Conservation (phyloP, 192 early-diverging fungal genomes). For the Gonapodya prolifera region DNA sequence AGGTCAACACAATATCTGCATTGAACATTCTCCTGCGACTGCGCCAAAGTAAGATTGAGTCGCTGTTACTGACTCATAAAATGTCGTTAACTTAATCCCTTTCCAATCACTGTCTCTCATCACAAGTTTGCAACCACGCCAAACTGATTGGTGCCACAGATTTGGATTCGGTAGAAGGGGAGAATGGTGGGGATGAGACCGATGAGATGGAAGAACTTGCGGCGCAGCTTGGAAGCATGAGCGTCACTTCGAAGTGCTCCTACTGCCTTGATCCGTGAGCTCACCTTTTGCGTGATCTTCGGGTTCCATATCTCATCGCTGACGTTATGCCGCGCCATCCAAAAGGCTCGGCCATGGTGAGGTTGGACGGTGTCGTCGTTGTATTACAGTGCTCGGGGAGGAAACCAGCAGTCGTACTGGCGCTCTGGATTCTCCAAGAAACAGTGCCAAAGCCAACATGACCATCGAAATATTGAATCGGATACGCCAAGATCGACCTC, state of each 20-base stretch:
- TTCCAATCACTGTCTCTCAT: neutral
- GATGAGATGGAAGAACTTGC: neutral
- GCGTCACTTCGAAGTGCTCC: neutral
- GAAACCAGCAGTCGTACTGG: neutral
- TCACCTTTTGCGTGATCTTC: too few species aligned
- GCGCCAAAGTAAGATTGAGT: neutral
- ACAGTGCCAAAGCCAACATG: slow-evolving; percentile 1
- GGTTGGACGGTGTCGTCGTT: neutral
- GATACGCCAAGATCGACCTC: neutral
- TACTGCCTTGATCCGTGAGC: neutral
- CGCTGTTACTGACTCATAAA: too few species aligned
- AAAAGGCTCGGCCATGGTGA: neutral
- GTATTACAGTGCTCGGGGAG: neutral
- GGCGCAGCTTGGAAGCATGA: neutral
- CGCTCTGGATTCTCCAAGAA: neutral
- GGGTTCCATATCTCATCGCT: too few species aligned
- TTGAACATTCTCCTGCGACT: neutral
- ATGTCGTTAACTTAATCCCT: neutral
- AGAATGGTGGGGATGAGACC: neutral
- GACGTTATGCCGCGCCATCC: neutral
- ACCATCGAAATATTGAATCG: neutral
- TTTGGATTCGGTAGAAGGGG: neutral
- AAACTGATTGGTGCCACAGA: neutral
- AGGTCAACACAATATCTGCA: neutral
- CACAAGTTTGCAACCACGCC: neutral